These are phyloP conservation scores for Larix kaempferi DNA, from an alignment of 75 land plant species.

Conservation along the genomic window DNA sequence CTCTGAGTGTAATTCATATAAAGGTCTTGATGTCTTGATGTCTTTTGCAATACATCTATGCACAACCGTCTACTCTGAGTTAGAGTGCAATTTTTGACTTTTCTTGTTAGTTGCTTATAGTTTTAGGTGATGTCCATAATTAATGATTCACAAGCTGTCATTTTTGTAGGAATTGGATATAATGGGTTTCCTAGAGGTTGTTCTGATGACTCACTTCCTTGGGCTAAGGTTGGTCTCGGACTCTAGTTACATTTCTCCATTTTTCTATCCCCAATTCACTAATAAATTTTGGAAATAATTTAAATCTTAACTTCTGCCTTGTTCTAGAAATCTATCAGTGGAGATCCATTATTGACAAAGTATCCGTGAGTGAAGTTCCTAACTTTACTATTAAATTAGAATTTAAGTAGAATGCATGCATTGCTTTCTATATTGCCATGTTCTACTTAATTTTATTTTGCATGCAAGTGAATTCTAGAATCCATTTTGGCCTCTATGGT, in stretches of 20 bases:
- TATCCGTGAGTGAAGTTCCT: conserved; percentile 69
- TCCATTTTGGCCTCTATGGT: neutral
- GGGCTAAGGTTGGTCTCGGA: conserved; percentile 78
- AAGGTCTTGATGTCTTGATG: neutral
- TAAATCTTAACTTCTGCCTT: neutral
- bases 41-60: neutral
- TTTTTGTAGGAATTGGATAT: conserved; percentile 80
- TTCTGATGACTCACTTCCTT: conserved; percentile 94
- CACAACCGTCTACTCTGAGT: neutral
- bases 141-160: neutral
- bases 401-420: neutral
- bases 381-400: neutral
- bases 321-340: conserved; percentile 64
- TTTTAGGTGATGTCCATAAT: neutral
- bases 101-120: neutral
- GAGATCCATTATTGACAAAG: conserved; percentile 81
- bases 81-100: neutral
- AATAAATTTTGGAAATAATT: neutral
- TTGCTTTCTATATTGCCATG: neutral
- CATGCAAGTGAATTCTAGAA: neutral
- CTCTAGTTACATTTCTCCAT: neutral
- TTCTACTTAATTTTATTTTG: neutral
- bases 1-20: neutral
- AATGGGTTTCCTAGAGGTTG: conserved; percentile 99
- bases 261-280: neutral